Conservation (phyloP, 257 asterid species). For the Capsicum baccatum region DNA sequence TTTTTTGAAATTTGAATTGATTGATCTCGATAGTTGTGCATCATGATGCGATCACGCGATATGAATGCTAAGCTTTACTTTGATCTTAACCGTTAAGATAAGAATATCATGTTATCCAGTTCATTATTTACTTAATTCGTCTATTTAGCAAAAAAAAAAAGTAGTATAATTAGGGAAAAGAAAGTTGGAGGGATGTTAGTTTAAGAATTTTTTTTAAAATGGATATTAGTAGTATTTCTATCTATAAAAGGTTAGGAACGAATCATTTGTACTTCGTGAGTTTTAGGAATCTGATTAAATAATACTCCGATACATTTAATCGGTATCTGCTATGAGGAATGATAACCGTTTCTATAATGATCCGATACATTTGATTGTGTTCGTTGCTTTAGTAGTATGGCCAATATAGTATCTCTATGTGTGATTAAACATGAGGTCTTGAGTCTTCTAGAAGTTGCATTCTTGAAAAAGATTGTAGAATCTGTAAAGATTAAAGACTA, state of each 20-base stretch:
- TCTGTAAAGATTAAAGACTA: background rate
- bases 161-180: background rate
- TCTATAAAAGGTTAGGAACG: background rate
- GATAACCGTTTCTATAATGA: background rate
- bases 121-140: background rate
- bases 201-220: background rate
- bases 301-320: background rate
- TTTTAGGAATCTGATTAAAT: conserved; percentile 6
- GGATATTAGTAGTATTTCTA: background rate
- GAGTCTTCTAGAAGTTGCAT: background rate
- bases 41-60: background rate
- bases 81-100: background rate
- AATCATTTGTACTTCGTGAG: background rate
- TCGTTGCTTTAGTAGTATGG: background rate
- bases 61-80: background rate
- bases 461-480: background rate
- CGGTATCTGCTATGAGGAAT: too few species aligned
- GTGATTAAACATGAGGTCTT: background rate
- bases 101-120: background rate
- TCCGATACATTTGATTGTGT: background rate
- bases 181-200: background rate
- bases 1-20: background rate
- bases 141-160: background rate
- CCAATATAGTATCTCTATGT: background rate
- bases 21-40: conserved; percentile 21